Conservation (phyloP, 2,329 filamentous ascomycete genomes). For the Xylaria sp. region DNA sequence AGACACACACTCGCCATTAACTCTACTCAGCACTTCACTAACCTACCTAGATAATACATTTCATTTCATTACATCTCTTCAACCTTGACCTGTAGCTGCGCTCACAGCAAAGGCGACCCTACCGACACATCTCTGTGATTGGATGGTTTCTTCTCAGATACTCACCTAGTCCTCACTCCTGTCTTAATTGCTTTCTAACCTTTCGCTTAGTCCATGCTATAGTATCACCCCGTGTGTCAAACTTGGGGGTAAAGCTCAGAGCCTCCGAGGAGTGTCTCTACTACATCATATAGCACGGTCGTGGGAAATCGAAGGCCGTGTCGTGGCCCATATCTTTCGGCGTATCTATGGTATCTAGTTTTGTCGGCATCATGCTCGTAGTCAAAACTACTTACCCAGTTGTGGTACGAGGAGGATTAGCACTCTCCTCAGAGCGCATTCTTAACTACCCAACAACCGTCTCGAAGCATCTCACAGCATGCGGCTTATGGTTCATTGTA, state of each 20-base stretch:
- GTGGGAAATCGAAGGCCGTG: background rate
- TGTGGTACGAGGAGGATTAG: background rate
- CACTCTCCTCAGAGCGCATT: background rate
- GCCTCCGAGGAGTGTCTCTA: background rate
- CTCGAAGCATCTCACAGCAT: background rate
- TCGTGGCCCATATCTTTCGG: background rate
- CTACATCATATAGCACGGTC: background rate
- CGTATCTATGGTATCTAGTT: background rate
- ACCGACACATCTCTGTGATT: background rate
- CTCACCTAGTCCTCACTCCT: background rate
- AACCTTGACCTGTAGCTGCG: background rate
- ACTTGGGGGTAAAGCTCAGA: background rate
- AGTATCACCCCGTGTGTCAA: background rate
- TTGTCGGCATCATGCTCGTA: background rate
- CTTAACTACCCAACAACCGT: background rate
- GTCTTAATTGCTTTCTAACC: background rate
- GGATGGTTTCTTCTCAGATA: background rate
- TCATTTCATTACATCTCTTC: too few relatives aligned
- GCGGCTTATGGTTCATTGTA: background rate
- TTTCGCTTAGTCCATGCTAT: background rate
- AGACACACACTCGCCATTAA: too few relatives aligned
- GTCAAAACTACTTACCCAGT: too few relatives aligned
- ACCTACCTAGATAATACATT: too few relatives aligned
- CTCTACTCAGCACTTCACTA: too few relatives aligned
- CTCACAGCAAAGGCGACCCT: too few relatives aligned